phyloP scores from a whole-genome alignment of 2,329 filamentous ascomycete genomes.

The Pseudocercospora fuligena region DNA sequence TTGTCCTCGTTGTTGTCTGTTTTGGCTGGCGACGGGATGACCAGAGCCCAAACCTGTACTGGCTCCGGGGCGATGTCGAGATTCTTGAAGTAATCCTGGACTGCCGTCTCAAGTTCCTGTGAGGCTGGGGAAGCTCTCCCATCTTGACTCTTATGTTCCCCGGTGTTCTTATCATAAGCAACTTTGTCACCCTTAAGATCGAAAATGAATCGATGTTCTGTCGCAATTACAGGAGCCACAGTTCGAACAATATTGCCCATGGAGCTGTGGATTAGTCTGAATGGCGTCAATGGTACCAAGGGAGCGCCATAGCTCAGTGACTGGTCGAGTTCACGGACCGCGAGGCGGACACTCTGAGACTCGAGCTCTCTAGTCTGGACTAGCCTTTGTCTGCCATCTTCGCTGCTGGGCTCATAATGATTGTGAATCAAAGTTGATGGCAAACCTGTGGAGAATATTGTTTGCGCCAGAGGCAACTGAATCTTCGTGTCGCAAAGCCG shows the following conservation, averaged over 20 bases:
- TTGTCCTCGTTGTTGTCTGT: neutral
- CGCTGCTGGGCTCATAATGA: constrained; percentile 29
- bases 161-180: neutral
- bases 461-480: constrained; percentile 73
- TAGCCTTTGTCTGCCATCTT: constrained; percentile 16
- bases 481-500: constrained; percentile 20
- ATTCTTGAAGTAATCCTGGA: constrained; percentile 62
- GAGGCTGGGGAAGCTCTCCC: constrained; percentile 62
- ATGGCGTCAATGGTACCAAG: constrained; percentile 61
- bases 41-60: constrained; percentile 74
- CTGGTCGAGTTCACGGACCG: constrained; percentile 11
- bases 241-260: constrained; percentile 79
- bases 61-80: constrained; percentile 49
- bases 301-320: constrained; percentile 28
- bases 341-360: constrained; percentile 27
- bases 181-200: neutral
- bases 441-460: constrained; percentile 73
- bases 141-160: neutral
- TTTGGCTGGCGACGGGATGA: constrained; percentile 56
- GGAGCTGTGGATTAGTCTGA: constrained; percentile 67
- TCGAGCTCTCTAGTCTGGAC: constrained; percentile 27
- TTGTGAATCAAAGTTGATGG: constrained; percentile 59
- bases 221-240: neutral
- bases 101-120: constrained; percentile 69
- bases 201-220: neutral